Conservation (phyloP, 352 stramenopile genomes). For the Thalassiosira mediterranea region DNA sequence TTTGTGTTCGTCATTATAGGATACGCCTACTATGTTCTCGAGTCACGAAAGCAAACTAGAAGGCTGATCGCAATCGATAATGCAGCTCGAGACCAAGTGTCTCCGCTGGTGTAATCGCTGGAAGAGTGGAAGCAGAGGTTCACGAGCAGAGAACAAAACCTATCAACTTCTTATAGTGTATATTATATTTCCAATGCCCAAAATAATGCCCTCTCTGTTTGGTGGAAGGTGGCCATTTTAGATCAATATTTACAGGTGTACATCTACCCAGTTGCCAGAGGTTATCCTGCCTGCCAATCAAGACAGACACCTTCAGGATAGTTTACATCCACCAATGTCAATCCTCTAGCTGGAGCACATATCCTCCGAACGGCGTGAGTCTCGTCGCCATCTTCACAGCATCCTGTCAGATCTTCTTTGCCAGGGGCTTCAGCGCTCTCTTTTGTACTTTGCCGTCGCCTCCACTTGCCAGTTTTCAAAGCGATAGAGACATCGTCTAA, state of each 20-base stretch:
- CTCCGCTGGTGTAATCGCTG: slow-evolving; percentile 23
- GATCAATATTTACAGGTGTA: too few species aligned
- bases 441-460: slow-evolving; percentile 1
- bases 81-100: slow-evolving; percentile 30
- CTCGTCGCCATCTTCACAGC: neutral
- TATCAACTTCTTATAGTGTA: too few species aligned
- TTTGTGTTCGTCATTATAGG: slow-evolving; percentile 49
- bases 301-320: slow-evolving; percentile 41
- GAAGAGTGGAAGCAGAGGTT: too few species aligned
- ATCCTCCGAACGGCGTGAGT: slow-evolving; percentile 29
- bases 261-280: too few species aligned
- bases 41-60: slow-evolving; percentile 39
- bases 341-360: slow-evolving; percentile 55
- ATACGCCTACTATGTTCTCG: slow-evolving; percentile 44
- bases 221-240: too few species aligned
- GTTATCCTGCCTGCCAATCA: slow-evolving; percentile 44
- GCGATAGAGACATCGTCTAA: slow-evolving; percentile 55
- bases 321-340: slow-evolving; percentile 36
- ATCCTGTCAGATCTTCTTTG: neutral
- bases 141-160: too few species aligned
- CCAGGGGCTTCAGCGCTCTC: neutral
- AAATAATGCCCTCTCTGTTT: too few species aligned
- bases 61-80: slow-evolving; percentile 45
- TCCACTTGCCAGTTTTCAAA: slow-evolving; percentile 35
- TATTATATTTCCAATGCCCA: too few species aligned